These are phyloP conservation scores for Lichtheimia corymbifera DNA, from an alignment of 371 early-diverging fungal species.

Conservation along the genomic window DNA sequence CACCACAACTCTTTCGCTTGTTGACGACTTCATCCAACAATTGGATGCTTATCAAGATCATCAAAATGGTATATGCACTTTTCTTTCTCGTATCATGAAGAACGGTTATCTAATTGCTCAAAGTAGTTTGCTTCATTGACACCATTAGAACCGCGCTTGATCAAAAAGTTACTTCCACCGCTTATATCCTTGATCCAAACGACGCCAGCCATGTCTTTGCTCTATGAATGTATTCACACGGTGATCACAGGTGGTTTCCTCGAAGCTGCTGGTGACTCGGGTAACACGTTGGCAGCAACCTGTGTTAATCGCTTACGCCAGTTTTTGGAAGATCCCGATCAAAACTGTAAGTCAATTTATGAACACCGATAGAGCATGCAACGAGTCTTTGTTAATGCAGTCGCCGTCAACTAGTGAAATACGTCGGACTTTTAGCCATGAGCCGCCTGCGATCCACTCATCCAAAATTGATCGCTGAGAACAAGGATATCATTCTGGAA, in stretches of 20 bases:
- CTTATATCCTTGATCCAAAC: slow-evolving; percentile 83
- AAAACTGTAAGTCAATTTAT: slow-evolving; percentile 70
- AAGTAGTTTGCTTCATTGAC: slow-evolving; percentile 87
- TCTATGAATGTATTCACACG: slow-evolving; percentile 95
- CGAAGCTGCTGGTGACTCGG: slow-evolving; percentile 62
- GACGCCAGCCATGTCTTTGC: slow-evolving; percentile 90
- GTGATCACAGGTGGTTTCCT: slow-evolving; percentile 90
- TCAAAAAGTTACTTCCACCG: slow-evolving; percentile 86
- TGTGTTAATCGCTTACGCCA: slow-evolving; percentile 85
- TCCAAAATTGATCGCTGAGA: slow-evolving; percentile 82
- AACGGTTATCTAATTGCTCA: neutral
- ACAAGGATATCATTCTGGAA: slow-evolving; percentile 80
- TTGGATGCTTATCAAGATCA: slow-evolving; percentile 98
- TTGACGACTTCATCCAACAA: slow-evolving; percentile 89
- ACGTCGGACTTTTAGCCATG: slow-evolving; percentile 88
- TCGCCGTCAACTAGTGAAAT: slow-evolving; percentile 66
- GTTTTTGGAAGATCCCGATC: slow-evolving; percentile 88
- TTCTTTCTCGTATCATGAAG: neutral
- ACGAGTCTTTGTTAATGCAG: no score
- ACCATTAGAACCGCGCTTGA: slow-evolving; percentile 91
- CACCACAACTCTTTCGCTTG: slow-evolving; percentile 90
- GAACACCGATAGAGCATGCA: neutral
- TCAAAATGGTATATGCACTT: slow-evolving; percentile 75
- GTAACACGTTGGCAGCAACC: slow-evolving; percentile 74
- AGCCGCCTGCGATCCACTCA: slow-evolving; percentile 77